Conservation (phyloP, 805 yeast genomes). For the Suhomyces prunicola region DNA sequence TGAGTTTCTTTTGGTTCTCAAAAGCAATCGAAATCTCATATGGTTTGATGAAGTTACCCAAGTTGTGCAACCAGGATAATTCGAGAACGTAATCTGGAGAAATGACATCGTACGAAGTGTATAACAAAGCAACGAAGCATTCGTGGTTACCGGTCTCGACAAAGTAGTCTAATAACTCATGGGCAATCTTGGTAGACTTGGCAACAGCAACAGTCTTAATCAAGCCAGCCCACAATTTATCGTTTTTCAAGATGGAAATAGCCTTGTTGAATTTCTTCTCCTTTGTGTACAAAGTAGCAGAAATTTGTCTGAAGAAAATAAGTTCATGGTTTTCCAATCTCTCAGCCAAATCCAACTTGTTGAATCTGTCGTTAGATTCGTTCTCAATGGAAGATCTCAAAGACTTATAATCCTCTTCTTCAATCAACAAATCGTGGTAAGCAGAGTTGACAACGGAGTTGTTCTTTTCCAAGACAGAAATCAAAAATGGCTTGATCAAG, state of each 20-base stretch:
- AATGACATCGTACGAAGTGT: conserved; percentile 77
- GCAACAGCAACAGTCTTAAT: conserved; percentile 89
- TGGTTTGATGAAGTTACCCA: conserved; percentile 86
- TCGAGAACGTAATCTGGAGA: conserved; percentile 83
- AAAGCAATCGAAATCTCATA: conserved; percentile 80
- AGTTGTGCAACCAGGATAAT: conserved; percentile 83
- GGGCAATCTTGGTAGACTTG: conserved; percentile 74
- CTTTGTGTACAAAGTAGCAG: conserved; percentile 90
- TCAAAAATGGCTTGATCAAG: conserved; percentile 89
- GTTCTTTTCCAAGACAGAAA: conserved; percentile 87
- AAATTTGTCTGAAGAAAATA: conserved; percentile 92
- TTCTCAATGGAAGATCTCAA: conserved; percentile 79
- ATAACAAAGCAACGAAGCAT: conserved; percentile 86
- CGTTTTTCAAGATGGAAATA: conserved; percentile 81
- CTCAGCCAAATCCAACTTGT: conserved; percentile 86
- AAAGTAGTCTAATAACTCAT: conserved; percentile 84
- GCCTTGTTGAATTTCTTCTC: conserved; percentile 93
- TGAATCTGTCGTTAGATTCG: conserved; percentile 80
- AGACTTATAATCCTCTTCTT: conserved; percentile 93
- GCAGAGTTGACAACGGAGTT: conserved; percentile 90
- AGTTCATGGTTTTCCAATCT: conserved; percentile 89
- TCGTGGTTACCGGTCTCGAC: conserved; percentile 97
- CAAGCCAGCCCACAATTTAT: conserved; percentile 92
- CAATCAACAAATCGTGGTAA: conserved; percentile 90
- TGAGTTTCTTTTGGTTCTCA: conserved; percentile 68